Evolutionary conservation across 345 rosid genomes (phyloP).

Genomic region (Erysimum cheiranthoides): DNA sequence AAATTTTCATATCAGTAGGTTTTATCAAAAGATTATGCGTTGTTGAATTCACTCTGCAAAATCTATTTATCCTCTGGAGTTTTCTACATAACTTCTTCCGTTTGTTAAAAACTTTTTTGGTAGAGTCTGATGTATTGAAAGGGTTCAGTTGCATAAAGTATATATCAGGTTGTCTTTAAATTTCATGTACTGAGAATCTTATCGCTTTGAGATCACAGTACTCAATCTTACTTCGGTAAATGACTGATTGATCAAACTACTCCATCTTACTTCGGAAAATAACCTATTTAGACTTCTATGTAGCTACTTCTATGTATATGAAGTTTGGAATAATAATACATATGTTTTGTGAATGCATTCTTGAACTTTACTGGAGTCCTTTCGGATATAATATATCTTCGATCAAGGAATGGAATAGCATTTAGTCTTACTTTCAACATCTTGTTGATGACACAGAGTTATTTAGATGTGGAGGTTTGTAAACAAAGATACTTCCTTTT

Average conservation of each 20-base stretch:
- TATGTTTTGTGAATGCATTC: not conserved
- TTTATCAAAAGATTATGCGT: no score
- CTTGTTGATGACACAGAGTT: not conserved
- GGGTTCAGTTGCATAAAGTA: not conserved
- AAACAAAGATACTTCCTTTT: not conserved
- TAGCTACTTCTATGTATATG: not conserved
- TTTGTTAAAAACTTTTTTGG: not conserved
- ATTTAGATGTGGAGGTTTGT: not conserved
- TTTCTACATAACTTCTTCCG: not conserved
- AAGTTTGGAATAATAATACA: not conserved
- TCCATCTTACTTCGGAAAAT: no score
- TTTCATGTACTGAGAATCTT: not conserved
- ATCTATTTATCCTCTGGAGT: not conserved
- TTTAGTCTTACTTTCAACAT: not conserved
- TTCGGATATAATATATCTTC: not conserved
- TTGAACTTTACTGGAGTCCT: not conserved
- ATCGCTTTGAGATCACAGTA: not conserved
- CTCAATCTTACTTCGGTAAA: constrained; percentile 5
- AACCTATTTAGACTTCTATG: no score
- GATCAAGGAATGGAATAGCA: constrained; percentile 7
- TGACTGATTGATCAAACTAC: no score
- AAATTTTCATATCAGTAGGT: not conserved
- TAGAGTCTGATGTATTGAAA: no score
- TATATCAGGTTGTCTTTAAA: not conserved
- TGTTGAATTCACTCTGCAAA: not conserved